Conservation (phyloP, 768 basidiomycete genomes). For the Naganishia antarctica region DNA sequence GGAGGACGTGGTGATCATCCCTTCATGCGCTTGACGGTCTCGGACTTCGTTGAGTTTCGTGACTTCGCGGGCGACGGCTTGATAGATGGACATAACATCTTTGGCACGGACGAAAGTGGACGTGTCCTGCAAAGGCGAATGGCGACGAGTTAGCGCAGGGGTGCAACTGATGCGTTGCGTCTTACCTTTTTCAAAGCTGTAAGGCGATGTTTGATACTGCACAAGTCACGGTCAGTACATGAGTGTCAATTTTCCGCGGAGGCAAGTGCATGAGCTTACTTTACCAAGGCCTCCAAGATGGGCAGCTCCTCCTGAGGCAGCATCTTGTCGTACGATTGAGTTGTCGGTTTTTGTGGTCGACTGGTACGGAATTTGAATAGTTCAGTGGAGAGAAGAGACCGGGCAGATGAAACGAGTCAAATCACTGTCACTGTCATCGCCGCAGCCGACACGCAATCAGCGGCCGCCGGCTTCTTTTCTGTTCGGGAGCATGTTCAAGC, state of each 20-base stretch:
- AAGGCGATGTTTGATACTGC: slow-evolving; percentile 86
- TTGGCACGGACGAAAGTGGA: slow-evolving; percentile 87
- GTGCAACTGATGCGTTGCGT: not conserved
- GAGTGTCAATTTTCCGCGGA: not conserved
- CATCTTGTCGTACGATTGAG: slow-evolving; percentile 14
- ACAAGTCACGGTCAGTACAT: not conserved
- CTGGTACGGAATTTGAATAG: not conserved
- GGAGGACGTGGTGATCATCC: slow-evolving; percentile 25
- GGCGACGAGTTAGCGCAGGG: slow-evolving; percentile 34
- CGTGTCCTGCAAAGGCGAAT: slow-evolving; percentile 79
- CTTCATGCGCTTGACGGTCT: slow-evolving; percentile 42
- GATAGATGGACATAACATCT: slow-evolving; percentile 89
- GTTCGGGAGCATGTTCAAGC: not conserved
- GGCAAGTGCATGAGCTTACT: slow-evolving; percentile 54
- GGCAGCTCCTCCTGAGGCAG: slow-evolving; percentile 64
- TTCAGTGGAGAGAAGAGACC: no score
- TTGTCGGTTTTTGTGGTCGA: not conserved
- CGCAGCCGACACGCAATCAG: no score
- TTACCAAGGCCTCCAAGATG: slow-evolving; percentile 89
- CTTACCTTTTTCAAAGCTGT: slow-evolving; percentile 56
- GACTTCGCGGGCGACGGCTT: slow-evolving; percentile 89
- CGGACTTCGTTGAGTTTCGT: slow-evolving; percentile 87
- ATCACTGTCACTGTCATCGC: no score
- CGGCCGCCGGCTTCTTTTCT: no score
- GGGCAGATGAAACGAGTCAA: no score